These are phyloP conservation scores for Agrostemma githago DNA, from an alignment of 148 eudicot genomes.

Conservation along the genomic window DNA sequence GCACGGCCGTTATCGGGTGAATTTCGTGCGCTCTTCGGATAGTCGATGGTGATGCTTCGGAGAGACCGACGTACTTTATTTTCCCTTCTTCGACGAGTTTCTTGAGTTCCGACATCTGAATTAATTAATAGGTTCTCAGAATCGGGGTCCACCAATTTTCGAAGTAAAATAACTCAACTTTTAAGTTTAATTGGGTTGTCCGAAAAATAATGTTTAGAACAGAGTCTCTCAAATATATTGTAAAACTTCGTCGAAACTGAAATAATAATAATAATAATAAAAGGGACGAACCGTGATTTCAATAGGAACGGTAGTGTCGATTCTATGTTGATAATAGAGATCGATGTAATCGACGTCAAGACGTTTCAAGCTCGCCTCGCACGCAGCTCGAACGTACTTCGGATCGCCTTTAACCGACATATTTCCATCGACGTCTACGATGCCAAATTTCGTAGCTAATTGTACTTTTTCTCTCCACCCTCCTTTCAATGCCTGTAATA, in stretches of 20 bases:
- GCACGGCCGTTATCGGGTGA: constrained; percentile 38
- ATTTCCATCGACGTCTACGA: constrained; percentile 11
- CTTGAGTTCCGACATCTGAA: constrained; percentile 39
- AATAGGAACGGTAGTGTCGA: constrained; percentile 34
- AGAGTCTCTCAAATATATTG: too few species aligned
- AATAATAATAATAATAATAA: not conserved
- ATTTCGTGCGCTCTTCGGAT: constrained; percentile 41
- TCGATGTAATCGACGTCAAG: constrained; percentile 35
- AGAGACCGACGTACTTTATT: constrained; percentile 33
- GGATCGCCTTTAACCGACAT: constrained; percentile 28
- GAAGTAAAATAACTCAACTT: too few species aligned
- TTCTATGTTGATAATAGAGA: constrained; percentile 36
- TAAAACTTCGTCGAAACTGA: too few species aligned
- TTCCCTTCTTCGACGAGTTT: constrained; percentile 38
- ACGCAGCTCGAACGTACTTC: constrained; percentile 28
- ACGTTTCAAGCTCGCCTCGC: constrained; percentile 40
- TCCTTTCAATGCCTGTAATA: constrained; percentile 30
- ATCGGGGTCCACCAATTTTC: not conserved
- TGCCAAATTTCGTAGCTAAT: constrained; percentile 33
- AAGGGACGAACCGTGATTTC: constrained; percentile 36
- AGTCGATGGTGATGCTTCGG: constrained; percentile 39
- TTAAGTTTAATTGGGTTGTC: too few species aligned
- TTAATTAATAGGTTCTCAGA: not conserved
- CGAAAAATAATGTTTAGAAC: too few species aligned
- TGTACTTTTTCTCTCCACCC: constrained; percentile 31